Base-by-base conservation (phyloP, 2,329 filamentous ascomycete species). In the Xylariales sp. region DNA sequence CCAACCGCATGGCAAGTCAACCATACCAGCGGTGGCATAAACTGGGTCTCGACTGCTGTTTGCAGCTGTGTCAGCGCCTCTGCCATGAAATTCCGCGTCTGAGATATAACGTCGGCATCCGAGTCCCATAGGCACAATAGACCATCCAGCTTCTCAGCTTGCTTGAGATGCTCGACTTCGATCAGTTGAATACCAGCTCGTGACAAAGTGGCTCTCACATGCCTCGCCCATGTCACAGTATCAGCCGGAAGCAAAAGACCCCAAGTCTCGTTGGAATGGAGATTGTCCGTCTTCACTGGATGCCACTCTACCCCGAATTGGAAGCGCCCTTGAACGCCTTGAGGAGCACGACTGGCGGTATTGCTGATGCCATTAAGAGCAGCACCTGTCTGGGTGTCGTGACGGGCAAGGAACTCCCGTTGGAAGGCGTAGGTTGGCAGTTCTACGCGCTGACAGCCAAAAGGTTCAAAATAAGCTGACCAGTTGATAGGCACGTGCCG, bases 351-450 rank as follows among this genome's bases (percentile, higher is more conserved):
- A 29, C 28, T 25, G 16, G 25, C 5, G 12, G 21, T 33, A 32
- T 37, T 39, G 32, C 15, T 34, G 22, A 32, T 28, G 39, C 21
- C 25, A 25, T 32, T 25, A 32, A 18, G 14, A 33, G 12, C 22
- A 19, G 14, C 27, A 31, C 15, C n/a, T 39, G 14, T n/a, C 20
- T 41, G 31, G 11, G 25, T 22, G 31, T 18, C 22, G 12, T 40
- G 38, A 36, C 29, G 38, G 31, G 31, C 19, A 46, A 44, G 8
- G 37, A 34, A 32, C 22, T 47, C 38, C 5, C 55, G 49, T 28
- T 59, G 56, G 41, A 62, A 62, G 15, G 56, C 53, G 36, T 62
- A 61, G 1, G 57, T 58, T 10, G 59, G 57, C 22, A 61, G 44
- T 21, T 49, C 32, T n/a, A 61, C 50, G 3, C 55, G 47, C 15